Evolutionary conservation across 805 yeast species (phyloP).

Genomic region (Candida arabinofermentans): DNA sequence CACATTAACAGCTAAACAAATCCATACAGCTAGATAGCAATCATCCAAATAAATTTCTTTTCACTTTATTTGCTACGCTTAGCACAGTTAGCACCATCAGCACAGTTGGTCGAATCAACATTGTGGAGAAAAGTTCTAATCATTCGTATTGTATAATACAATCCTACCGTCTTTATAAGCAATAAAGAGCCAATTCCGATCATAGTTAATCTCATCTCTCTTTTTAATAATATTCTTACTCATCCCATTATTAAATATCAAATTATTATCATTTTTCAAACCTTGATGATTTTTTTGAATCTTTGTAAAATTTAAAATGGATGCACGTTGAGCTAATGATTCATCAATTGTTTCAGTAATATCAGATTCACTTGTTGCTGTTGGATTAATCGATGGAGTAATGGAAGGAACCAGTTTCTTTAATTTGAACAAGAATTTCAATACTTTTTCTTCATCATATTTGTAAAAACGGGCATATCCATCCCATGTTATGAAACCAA

Average conservation of each 20-base stretch:
- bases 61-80: too few species aligned
- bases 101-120: too few species aligned
- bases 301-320: constrained; percentile 17
- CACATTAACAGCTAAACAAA: too few species aligned
- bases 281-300: constrained; percentile 17
- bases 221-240: constrained; percentile 29
- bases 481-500: constrained; percentile 50
- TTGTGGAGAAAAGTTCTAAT: too few species aligned
- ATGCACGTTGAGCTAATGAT: constrained; percentile 17
- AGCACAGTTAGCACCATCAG: too few species aligned
- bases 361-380: constrained; percentile 2
- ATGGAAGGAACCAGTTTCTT: constrained; percentile 26
- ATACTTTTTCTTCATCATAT: constrained; percentile 9
- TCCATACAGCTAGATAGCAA: too few species aligned
- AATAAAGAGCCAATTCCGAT: constrained; percentile 26
- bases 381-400: constrained; percentile 5
- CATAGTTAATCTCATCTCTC: constrained; percentile 24
- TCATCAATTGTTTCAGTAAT: constrained; percentile 8
- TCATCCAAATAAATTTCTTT: too few species aligned
- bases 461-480: constrained; percentile 38
- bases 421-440: constrained; percentile 24
- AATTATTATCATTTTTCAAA: constrained; percentile 5
- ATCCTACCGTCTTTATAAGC: constrained; percentile 34
- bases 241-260: constrained; percentile 28
- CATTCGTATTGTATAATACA: constrained; percentile 17